A percentile compares a stretch with the other conserved stretches of the same genome.
phyloP scores from a whole-genome alignment of 202 grass and related monocot species.

The Zoysia matrella region DNA sequence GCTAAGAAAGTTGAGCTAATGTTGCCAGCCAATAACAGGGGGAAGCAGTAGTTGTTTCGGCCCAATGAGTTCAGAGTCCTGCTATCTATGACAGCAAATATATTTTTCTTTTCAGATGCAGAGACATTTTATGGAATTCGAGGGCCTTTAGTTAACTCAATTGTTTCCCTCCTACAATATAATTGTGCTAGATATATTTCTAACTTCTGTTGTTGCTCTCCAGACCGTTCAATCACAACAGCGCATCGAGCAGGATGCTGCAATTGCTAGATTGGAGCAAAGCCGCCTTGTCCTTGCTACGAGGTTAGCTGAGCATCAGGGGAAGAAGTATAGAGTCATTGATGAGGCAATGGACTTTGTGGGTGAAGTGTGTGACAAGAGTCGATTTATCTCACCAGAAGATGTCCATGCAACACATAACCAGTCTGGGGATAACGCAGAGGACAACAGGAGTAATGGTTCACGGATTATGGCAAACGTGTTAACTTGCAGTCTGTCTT shows the following conservation, averaged over 20 bases:
- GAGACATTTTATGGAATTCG: neutral
- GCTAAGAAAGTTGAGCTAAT: neutral
- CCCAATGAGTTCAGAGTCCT: neutral
- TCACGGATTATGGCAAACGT: constrained; percentile 58
- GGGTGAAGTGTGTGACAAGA: constrained; percentile 14
- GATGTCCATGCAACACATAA: constrained; percentile 41
- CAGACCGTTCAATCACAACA: constrained; percentile 89
- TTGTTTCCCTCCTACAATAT: neutral
- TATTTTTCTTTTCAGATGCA: neutral
- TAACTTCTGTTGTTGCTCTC: constrained; percentile 16
- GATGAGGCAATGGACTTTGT: constrained; percentile 65
- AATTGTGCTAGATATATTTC: neutral
- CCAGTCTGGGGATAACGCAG: constrained; percentile 43
- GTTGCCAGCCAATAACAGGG: neutral
- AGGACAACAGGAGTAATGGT: constrained; percentile 40
- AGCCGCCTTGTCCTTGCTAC: constrained; percentile 68
- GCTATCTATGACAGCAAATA: neutral
- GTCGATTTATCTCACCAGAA: constrained; percentile 60
- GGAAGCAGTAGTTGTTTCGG: neutral
- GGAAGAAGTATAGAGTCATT: constrained; percentile 76
- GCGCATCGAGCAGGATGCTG: constrained; percentile 66
- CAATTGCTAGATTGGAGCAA: constrained; percentile 78
- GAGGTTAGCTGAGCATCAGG: constrained; percentile 76
- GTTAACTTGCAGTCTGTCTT: constrained; percentile 60
- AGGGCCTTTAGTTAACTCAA: neutral